These are phyloP conservation scores for Hanseniaspora jakobsenii DNA, from an alignment of 805 yeast species.

Conservation along the genomic window DNA sequence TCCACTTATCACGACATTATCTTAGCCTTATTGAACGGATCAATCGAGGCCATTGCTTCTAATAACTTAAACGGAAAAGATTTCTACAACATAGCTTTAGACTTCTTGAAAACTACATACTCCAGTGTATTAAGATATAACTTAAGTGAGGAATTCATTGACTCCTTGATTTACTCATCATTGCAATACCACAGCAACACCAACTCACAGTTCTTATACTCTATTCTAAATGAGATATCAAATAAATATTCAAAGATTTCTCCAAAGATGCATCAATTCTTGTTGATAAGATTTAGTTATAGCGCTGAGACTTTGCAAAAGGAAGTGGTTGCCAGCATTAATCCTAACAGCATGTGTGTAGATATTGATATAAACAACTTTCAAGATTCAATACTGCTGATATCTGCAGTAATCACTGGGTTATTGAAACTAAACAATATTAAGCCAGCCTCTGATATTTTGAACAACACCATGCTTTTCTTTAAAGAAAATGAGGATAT, in stretches of 20 bases:
- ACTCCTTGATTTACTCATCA: slow-evolving; percentile 37
- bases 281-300: slow-evolving; percentile 4
- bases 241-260: neutral
- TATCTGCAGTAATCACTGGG: slow-evolving; percentile 38
- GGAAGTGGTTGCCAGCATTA: slow-evolving; percentile 1
- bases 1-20: slow-evolving; percentile 45
- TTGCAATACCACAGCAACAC: slow-evolving; percentile 27
- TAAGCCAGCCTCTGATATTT: slow-evolving; percentile 40
- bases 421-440: slow-evolving; percentile 41
- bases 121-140: slow-evolving; percentile 25
- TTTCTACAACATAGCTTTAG: slow-evolving; percentile 41
- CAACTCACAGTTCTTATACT: slow-evolving; percentile 6
- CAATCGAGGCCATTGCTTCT: slow-evolving; percentile 31
- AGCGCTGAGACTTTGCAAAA: neutral
- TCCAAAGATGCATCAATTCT: neutral
- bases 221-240: slow-evolving; percentile 1
- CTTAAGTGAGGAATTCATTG: slow-evolving; percentile 35
- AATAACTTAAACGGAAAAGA: slow-evolving; percentile 34
- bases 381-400: slow-evolving; percentile 32
- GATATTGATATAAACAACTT: slow-evolving; percentile 31
- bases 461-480: slow-evolving; percentile 39
- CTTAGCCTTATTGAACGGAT: slow-evolving; percentile 39
- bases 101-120: slow-evolving; percentile 32
- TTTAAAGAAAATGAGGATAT: slow-evolving; percentile 30
- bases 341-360: slow-evolving; percentile 4